These are phyloP conservation scores for Geranium rotundifolium DNA, from an alignment of 345 rosid genomes.

Conservation along the genomic window DNA sequence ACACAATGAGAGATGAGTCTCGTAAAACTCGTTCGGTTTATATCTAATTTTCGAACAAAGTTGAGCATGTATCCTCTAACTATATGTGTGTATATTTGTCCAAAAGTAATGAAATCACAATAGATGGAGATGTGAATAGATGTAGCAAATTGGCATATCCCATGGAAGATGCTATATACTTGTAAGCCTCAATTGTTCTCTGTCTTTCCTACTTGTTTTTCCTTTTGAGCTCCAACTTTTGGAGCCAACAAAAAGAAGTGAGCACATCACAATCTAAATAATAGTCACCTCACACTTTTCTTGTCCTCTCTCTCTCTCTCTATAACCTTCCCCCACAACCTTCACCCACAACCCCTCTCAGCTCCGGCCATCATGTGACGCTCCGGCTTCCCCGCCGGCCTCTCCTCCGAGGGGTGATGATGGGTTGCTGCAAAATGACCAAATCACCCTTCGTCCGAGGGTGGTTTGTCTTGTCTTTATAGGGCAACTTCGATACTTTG, in stretches of 20 bases:
- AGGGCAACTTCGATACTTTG: not conserved
- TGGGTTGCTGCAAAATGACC: not conserved
- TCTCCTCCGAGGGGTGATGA: too few species aligned
- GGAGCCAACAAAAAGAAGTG: slow-evolving; percentile 11
- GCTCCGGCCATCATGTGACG: not conserved
- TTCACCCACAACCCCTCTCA: not conserved
- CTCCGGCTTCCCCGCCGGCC: not conserved
- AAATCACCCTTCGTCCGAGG: not conserved
- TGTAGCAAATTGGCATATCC: slow-evolving; percentile 37
- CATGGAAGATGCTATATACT: slow-evolving; percentile 38
- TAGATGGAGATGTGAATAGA: slow-evolving; percentile 2
- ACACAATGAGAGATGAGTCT: not conserved
- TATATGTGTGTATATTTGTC: too few species aligned
- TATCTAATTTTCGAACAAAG: too few species aligned
- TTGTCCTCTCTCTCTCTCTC: too few species aligned
- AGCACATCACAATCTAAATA: not conserved
- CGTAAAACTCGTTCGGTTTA: too few species aligned
- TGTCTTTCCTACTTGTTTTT: slow-evolving; percentile 1
- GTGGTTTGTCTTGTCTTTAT: not conserved
- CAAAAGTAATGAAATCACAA: too few species aligned
- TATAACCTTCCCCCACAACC: not conserved
- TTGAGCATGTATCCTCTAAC: too few species aligned
- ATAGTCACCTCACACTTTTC: too few species aligned
- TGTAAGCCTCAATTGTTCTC: slow-evolving; percentile 11
- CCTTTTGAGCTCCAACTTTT: slow-evolving; percentile 10